Conservation (phyloP, 2,329 filamentous ascomycete genomes). For the Fusarium floridanum region DNA sequence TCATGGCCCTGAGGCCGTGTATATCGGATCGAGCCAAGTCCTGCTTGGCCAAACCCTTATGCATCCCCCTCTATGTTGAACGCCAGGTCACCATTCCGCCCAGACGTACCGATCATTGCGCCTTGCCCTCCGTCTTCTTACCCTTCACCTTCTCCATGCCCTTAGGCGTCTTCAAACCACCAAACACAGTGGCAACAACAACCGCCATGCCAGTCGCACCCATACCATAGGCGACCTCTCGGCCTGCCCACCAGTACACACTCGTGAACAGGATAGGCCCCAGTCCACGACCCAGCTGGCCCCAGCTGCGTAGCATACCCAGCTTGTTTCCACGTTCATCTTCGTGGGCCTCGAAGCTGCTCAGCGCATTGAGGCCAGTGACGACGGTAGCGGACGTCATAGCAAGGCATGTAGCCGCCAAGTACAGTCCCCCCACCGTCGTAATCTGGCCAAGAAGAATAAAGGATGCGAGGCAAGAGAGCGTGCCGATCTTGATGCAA, state of each 20-base stretch:
- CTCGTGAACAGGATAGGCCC: slow-evolving; percentile 93
- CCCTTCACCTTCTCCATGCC: slow-evolving; percentile 31
- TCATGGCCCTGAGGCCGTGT: not conserved
- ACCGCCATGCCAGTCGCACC: slow-evolving; percentile 84
- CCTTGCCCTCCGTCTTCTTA: slow-evolving; percentile 37
- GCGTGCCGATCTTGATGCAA: slow-evolving; percentile 83
- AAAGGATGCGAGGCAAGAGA: slow-evolving; percentile 84
- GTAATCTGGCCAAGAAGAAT: slow-evolving; percentile 79
- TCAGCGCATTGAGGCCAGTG: slow-evolving; percentile 90
- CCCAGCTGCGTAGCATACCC: slow-evolving; percentile 83
- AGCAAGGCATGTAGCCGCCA: slow-evolving; percentile 85
- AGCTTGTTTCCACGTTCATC: slow-evolving; percentile 88
- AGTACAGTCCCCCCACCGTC: slow-evolving; percentile 79
- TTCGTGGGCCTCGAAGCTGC: slow-evolving; percentile 87
- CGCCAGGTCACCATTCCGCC: not conserved
- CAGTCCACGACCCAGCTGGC: slow-evolving; percentile 87
- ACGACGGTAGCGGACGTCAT: slow-evolving; percentile 95
- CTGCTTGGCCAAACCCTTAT: slow-evolving; percentile 26
- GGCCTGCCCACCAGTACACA: slow-evolving; percentile 97
- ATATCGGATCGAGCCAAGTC: slow-evolving; percentile 25
- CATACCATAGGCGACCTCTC: slow-evolving; percentile 85
- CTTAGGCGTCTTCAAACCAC: slow-evolving; percentile 75
- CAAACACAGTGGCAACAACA: slow-evolving; percentile 79
- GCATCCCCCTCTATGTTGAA: slow-evolving; percentile 6
- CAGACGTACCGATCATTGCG: slow-evolving; percentile 20